These are phyloP conservation scores for Paraphoma sp. DNA, from an alignment of 2,329 filamentous ascomycete genomes.

Conservation along the genomic window DNA sequence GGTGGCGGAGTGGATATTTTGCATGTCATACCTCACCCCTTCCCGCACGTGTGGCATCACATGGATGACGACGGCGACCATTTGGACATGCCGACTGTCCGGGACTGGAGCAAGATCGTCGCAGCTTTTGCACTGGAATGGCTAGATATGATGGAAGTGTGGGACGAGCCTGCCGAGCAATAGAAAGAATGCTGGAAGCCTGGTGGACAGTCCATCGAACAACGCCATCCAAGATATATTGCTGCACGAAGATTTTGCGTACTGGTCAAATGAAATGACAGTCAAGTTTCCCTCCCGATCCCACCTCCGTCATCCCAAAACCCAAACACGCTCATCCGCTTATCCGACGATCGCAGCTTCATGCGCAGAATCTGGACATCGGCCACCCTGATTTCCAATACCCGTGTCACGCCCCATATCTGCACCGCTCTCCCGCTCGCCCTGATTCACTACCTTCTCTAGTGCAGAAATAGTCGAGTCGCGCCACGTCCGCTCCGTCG, in stretches of 20 bases:
- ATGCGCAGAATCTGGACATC: background rate
- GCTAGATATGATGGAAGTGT: constrained; percentile 76
- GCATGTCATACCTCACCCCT: constrained; percentile 85
- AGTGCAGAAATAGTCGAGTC: too few species aligned
- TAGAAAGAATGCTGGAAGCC: background rate
- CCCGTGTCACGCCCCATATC: too few species aligned
- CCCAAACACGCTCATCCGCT: background rate
- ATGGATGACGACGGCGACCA: constrained; percentile 84
- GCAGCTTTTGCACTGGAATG: constrained; percentile 89
- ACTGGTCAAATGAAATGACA: background rate
- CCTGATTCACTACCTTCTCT: too few species aligned
- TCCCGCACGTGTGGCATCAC: constrained; percentile 86
- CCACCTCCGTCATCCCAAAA: background rate
- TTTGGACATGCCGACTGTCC: constrained; percentile 77
- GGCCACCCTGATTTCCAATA: too few species aligned
- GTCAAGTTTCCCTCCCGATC: background rate
- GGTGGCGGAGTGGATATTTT: constrained; percentile 83
- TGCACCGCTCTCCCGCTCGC: too few species aligned
- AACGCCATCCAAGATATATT: too few species aligned
- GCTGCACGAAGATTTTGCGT: too few species aligned
- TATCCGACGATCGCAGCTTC: too few species aligned
- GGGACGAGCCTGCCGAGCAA: constrained; percentile 27
- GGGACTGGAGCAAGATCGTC: constrained; percentile 87
- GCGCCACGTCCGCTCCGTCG: too few species aligned
- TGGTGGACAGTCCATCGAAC: too few species aligned